Conservation (phyloP, 345 rosid species). For the Kernera saxatilis region DNA sequence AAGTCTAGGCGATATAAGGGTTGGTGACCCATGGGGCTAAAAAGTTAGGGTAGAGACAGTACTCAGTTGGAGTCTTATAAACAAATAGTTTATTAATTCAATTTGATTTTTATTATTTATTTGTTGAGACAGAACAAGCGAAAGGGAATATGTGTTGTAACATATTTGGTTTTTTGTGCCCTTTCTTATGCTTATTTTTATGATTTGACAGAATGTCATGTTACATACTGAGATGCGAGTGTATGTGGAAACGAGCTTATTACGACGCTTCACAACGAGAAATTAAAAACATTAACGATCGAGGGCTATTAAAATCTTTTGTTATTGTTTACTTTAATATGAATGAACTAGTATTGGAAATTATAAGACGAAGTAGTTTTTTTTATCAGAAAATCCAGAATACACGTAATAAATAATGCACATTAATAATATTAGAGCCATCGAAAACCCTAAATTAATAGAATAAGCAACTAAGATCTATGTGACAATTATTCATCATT, state of each 20-base stretch:
- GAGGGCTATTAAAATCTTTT: not conserved
- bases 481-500: conserved; percentile 25
- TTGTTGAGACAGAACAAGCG: conserved; percentile 33
- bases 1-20: conserved; percentile 11
- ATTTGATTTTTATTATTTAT: not conserved
- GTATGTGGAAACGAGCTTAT: conserved; percentile 45
- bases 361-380: not conserved
- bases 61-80: conserved; percentile 42
- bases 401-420: not conserved
- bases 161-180: conserved; percentile 45
- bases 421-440: not conserved
- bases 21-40: conserved; percentile 21
- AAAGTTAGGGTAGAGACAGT: conserved; percentile 42
- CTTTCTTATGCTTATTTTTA: conserved; percentile 32
- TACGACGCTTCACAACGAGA: conserved; percentile 24
- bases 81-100: not conserved
- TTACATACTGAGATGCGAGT: conserved; percentile 40
- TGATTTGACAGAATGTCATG: conserved; percentile 56
- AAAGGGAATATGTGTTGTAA: conserved; percentile 73
- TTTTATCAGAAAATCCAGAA: not conserved
- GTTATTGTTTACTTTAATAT: too few species aligned
- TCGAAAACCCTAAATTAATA: not conserved
- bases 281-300: not conserved
- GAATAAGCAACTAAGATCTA: conserved; percentile 23
- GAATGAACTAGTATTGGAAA: not conserved